Base-by-base conservation (phyloP, 495 filamentous ascomycete genomes). In the Corynascus novoguineensis region DNA sequence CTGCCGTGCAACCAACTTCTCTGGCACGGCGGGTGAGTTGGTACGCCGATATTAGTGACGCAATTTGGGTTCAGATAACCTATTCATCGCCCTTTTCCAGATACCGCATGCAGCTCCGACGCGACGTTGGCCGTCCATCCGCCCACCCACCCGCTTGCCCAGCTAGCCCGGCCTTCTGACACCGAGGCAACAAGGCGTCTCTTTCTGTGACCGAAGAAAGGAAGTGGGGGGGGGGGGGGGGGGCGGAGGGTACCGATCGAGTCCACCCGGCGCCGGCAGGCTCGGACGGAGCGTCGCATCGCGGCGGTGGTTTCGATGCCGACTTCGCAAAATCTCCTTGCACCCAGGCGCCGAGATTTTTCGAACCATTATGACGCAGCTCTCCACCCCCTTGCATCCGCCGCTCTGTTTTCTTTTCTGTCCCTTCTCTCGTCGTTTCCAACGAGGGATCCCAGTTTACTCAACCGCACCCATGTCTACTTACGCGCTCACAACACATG, bases 271-370 rank as follows among this genome's bases (percentile, higher is more conserved):
- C 29, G 29, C 32, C 48, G 31, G 37, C 17, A 41, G n/a, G 37
- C 12, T 37, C 14, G 34, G 34, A 28, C 14, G 34, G 34, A 28
- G 34, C 11, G 34, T 51, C 19, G 32, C 49, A 51, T 40, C n/a
- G 49, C 49, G 32, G 49, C 49, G 40, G 32, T 38, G 32, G 5
- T 7, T 38, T 28, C 49, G 27, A 37, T 40, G 49, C 49, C 49
- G 49, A 25, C 49, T n/a, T 40, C 24, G 34, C 34, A 51, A 27
- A 3, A 24, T n/a, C 31, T 32, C 4, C 31, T 21, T 11, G 6
- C 28, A 17, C 12, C 12, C 25, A 5, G 15, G 17, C 17, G n/a
- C 15, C n/a, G n/a, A n/a, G n/a, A n/a, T n/a, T 21, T 14, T 29
- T 24, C 46, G 28, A 29, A 10, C 7, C 46, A 28, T 15, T 19